Base-by-base conservation (phyloP, 495 filamentous ascomycete genomes). In the Aspergillus olivimuriae region DNA sequence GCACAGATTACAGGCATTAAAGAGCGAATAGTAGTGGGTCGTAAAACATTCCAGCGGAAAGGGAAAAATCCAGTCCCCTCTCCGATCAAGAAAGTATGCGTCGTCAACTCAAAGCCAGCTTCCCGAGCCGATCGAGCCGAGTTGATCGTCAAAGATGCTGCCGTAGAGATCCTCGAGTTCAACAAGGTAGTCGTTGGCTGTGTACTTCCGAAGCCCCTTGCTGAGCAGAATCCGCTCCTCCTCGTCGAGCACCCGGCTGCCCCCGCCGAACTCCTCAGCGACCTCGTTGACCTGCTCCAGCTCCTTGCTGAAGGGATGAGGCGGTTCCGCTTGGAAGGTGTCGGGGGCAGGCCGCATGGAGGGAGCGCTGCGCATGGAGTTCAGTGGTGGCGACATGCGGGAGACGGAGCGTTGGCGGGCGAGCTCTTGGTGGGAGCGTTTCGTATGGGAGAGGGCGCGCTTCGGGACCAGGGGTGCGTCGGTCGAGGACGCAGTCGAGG, bases 181-280 rank as follows among this genome's bases (percentile, higher is more conserved):
- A 42, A 65, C 66, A 41, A 90, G 64, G 62, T 98, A 98, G 57
- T 96, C 92, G 15, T 84, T 76, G 10, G 84, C 87, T 10, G 73
- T 71, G 60, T 90, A 89, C 55, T 82, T 86, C 56, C 69, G 72
- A 4, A 96, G 70, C 10, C 87, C 89, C 36, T 74, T 77, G 20
- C 72, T 67, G 33, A 70, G 53, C 51, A 92, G 63, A 24, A 81
- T 74, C 45, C 78, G 63, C 55, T 87, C 84, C 55, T 92, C 88
- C 19, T 82, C 77, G 36, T 86, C 80, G 34, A 85, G 70, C n/a
- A 78, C 58, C 38, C 82, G 78, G 37, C 62, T 59, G 1, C 68
- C 73, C 12, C 86, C 84, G 46, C 86, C 84, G 45, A 86, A 87
- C 57, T 95, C 89, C 65, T 96, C 92, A 0, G 84, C 90, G 9